Percentiles rank a stretch among this genome's conserved stretches.
Conservation (phyloP, 768 basidiomycete species). For the Cystobasidium tubakii region DNA sequence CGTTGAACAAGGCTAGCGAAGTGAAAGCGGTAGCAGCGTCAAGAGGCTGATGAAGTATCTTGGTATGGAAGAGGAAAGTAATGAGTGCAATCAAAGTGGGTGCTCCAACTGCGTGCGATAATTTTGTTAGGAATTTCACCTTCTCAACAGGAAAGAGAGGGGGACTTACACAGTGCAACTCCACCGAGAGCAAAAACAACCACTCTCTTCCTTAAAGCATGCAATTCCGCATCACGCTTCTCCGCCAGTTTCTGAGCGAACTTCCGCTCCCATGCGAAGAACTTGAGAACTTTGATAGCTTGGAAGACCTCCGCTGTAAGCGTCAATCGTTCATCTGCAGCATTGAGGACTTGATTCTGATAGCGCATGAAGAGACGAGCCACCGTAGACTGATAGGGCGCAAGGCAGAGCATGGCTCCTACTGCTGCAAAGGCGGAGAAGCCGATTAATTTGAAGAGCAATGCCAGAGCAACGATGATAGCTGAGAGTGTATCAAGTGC, state of each 20-base stretch:
- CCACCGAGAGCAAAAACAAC: conserved; percentile 40
- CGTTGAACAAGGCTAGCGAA: conserved; percentile 52
- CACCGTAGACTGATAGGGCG: conserved; percentile 41
- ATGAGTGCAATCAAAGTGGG: conserved; percentile 49
- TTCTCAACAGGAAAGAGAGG: not conserved
- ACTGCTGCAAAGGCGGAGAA: conserved; percentile 44
- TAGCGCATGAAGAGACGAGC: conserved; percentile 42
- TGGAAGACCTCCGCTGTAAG: conserved; percentile 52
- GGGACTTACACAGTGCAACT: conserved; percentile 5
- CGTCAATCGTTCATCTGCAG: conserved; percentile 51
- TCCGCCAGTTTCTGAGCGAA: conserved; percentile 50
- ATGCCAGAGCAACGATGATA: conserved; percentile 38
- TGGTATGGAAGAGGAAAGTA: conserved; percentile 49
- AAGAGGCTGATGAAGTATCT: conserved; percentile 49
- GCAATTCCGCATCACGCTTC: conserved; percentile 49
- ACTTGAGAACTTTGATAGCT: conserved; percentile 52
- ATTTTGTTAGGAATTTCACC: not conserved
- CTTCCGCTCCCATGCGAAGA: conserved; percentile 49
- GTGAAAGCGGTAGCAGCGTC: conserved; percentile 52
- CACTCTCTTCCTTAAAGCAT: conserved; percentile 47
- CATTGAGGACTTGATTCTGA: conserved; percentile 48
- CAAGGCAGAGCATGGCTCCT: conserved; percentile 39
- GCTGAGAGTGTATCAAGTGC: conserved; percentile 25
- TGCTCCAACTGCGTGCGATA: conserved; percentile 45
- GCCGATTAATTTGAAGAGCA: conserved; percentile 44